Base-by-base conservation (phyloP, 139 green algal species). In the Coelastrella sp. region DNA sequence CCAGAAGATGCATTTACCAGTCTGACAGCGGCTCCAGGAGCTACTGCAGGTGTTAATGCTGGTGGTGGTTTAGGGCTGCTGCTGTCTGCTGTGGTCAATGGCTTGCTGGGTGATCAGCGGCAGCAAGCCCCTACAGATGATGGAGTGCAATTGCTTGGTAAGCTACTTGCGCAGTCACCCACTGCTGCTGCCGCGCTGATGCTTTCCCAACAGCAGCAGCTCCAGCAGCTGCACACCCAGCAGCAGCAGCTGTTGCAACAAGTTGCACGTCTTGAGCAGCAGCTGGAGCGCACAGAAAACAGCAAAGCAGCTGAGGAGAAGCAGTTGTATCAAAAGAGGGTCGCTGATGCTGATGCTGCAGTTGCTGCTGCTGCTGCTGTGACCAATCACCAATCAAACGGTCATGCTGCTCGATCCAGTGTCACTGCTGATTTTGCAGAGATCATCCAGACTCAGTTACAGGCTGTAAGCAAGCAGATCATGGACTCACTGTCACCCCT, bases 201-300 rank as follows among this genome's bases (percentile, higher is more conserved):
- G 71, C 71, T 79, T 2, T 25, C 71, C 5, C 40, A 62, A n/a
- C 71, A 79, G 41, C 41, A 60, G 41, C 71, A 79, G 71, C 41
- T 62, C 9, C 41, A 79, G 71, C 71, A 79, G 25, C 71, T 62
- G 43, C 71, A 79, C n/a, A 23, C 38, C 23, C 45, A 45, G 23
- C 68, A 77, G 38, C 68, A 77, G 68, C 68, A 77, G 38, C 68
- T 77, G 68, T 27, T 57, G 37, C 37, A 59, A 38, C 43, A 59
- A 38, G 27, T 77, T n/a, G 68, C 68, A n/a, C 32, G 13, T 25
- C 66, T 48, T 32, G 27, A 77, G 68, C 27, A 77, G 68, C 68
- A 77, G 38, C 37, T 59, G 68, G 23, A 77, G 66, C 15, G 43
- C 40, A 78, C 23, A 23, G 71, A 41, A 45, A 11, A n/a, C 43